These are phyloP conservation scores for Fusarium algeriense DNA, from an alignment of 2,329 filamentous ascomycete genomes.

Conservation along the genomic window DNA sequence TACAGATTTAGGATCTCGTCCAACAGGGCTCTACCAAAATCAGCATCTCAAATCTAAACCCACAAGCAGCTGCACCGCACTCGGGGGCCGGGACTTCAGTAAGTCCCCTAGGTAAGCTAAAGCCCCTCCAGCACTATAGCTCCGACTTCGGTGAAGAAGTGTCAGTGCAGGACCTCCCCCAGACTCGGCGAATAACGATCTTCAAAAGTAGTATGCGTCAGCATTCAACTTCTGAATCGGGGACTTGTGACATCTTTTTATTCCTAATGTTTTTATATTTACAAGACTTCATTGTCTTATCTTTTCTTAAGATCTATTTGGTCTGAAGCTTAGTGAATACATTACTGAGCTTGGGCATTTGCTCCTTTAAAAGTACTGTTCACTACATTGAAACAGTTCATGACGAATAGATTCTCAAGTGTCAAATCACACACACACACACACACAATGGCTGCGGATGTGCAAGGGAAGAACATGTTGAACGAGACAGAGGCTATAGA, in stretches of 20 bases:
- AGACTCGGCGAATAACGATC: slow-evolving; percentile 36
- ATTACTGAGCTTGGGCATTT: not conserved
- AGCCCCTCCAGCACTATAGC: not conserved
- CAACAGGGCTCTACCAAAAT: no score
- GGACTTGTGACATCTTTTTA: not conserved
- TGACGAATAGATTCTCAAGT: slow-evolving; percentile 18
- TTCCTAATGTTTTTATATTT: not conserved
- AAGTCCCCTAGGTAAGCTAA: not conserved
- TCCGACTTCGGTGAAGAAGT: slow-evolving; percentile 35
- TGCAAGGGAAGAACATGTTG: slow-evolving; percentile 21
- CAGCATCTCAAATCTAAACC: no score
- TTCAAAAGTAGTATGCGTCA: slow-evolving; percentile 29
- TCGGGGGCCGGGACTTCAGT: no score
- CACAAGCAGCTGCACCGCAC: no score
- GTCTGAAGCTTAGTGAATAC: not conserved
- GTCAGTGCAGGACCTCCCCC: slow-evolving; percentile 23
- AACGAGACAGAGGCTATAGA: slow-evolving; percentile 2
- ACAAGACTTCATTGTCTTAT: not conserved
- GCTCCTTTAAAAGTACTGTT: not conserved
- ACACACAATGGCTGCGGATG: slow-evolving; percentile 41
- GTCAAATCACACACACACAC: not conserved
- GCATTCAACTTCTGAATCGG: slow-evolving; percentile 25
- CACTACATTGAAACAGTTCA: not conserved
- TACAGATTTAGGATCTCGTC: no score
- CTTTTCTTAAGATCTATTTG: not conserved